Percentiles rank a stretch among this genome's conserved stretches.
Conservation (phyloP, 2,329 filamentous ascomycete genomes). For the Xylaria sp. region DNA sequence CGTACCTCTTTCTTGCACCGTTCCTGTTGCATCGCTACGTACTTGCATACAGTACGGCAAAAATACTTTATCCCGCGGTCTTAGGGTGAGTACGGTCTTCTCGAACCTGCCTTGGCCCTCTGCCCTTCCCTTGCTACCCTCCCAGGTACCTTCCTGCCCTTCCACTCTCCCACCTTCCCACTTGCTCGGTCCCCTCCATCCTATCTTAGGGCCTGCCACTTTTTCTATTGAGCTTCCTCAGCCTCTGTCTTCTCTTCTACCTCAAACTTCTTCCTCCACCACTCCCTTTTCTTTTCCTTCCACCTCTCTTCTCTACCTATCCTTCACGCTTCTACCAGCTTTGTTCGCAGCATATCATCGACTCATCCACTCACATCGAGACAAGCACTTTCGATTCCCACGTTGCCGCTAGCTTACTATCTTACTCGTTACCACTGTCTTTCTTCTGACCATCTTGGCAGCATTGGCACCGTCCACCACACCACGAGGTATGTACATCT, state of each 20-base stretch:
- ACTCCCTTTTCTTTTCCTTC: conserved; percentile 16
- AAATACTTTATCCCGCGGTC: not conserved
- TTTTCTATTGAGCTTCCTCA: not conserved
- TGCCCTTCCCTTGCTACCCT: too few relatives aligned
- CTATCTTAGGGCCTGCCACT: conserved; percentile 6
- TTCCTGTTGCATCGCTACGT: too few relatives aligned
- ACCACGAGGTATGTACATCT: conserved; percentile 14
- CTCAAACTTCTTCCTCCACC: conserved; percentile 16
- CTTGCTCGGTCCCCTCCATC: not conserved
- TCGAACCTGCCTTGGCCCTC: not conserved
- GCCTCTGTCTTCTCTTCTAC: conserved; percentile 7
- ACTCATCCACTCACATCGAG: conserved; percentile 35
- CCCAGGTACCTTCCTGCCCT: conserved; percentile 4
- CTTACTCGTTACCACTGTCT: conserved; percentile 52
- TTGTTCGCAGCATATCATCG: conserved; percentile 43
- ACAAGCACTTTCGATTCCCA: conserved; percentile 43
- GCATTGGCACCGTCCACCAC: conserved; percentile 28
- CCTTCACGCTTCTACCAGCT: conserved; percentile 22
- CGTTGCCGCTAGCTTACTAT: conserved; percentile 59
- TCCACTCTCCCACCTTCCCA: not conserved
- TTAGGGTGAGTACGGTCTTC: conserved; percentile 11
- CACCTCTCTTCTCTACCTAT: conserved; percentile 19
- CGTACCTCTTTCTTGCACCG: not conserved
- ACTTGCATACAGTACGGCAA: not conserved
- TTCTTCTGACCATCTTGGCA: conserved; percentile 41